Conservation (phyloP, 1,139 yeast species). For the Insectozyma bohioensis region DNA sequence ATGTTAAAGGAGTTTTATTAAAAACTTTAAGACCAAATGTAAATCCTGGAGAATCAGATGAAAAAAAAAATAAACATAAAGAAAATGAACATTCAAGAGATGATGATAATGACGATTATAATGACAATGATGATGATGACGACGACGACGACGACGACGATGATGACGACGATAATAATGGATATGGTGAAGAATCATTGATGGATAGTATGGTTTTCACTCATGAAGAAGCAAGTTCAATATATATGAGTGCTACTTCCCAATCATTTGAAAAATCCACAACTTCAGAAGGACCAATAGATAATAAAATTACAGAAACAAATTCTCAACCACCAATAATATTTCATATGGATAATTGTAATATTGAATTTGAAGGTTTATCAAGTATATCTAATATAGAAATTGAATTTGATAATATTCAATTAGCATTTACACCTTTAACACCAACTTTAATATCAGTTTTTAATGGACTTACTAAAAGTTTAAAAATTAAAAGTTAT, state of each 20-base stretch:
- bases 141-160: slow-evolving; percentile 27
- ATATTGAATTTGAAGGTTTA: slow-evolving; percentile 52
- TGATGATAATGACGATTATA: slow-evolving; percentile 10
- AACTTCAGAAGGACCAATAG: slow-evolving; percentile 10
- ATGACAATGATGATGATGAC: slow-evolving; percentile 29
- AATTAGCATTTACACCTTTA: slow-evolving; percentile 41
- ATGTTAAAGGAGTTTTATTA: slow-evolving; percentile 37
- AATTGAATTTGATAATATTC: slow-evolving; percentile 45
- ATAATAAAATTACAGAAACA: slow-evolving; percentile 10
- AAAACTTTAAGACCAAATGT: slow-evolving; percentile 39
- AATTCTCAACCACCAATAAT: slow-evolving; percentile 18
- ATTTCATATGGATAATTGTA: slow-evolving; percentile 35
- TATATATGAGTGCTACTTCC: slow-evolving; percentile 82
- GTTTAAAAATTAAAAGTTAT: slow-evolving; percentile 31
- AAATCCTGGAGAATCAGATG: slow-evolving; percentile 26
- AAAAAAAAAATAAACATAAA: slow-evolving; percentile 16
- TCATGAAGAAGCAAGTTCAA: slow-evolving; percentile 66
- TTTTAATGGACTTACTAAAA: slow-evolving; percentile 32
- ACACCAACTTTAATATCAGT: slow-evolving; percentile 34
- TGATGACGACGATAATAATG: slow-evolving; percentile 23
- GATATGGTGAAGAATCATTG: slow-evolving; percentile 43
- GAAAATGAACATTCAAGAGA: slow-evolving; percentile 22
- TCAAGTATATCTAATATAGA: slow-evolving; percentile 46
- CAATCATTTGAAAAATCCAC: slow-evolving; percentile 27
- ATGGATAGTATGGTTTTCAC: slow-evolving; percentile 67